A percentile compares a stretch with the other conserved stretches of the same genome.
phyloP scores from a whole-genome alignment of 306 rosid genomes.

The Fragaria iinumae region DNA sequence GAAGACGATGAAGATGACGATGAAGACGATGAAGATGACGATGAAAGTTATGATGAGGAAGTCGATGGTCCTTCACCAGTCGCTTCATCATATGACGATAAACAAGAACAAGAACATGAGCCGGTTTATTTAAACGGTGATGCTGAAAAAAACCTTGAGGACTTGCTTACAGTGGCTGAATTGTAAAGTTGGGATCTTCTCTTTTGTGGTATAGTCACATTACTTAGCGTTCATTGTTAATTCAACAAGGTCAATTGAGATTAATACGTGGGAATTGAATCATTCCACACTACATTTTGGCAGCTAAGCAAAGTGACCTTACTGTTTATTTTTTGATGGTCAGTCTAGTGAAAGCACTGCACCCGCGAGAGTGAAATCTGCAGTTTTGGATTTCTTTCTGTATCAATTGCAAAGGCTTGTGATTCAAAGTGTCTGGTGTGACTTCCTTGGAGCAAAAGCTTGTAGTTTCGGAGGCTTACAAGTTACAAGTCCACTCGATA shows the following conservation, averaged over 20 bases:
- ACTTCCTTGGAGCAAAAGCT: background rate
- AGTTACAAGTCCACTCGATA: background rate
- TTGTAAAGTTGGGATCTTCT: slow-evolving; percentile 23
- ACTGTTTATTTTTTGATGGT: background rate
- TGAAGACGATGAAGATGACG: accelerated
- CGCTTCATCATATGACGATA: slow-evolving; percentile 15
- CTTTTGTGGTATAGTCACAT: slow-evolving; percentile 22
- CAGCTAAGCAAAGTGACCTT: background rate
- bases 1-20: background rate
- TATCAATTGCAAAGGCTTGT: background rate
- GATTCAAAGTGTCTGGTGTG: background rate
- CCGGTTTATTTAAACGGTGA: slow-evolving; percentile 21
- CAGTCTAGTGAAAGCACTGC: background rate
- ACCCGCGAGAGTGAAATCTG: background rate
- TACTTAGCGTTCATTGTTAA: background rate
- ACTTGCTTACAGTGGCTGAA: slow-evolving; percentile 28
- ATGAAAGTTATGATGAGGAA: slow-evolving; percentile 12
- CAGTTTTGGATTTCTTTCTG: background rate
- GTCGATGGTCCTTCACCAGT: background rate
- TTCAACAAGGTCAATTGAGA: slow-evolving; percentile 3
- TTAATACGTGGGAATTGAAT: background rate
- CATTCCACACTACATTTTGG: slow-evolving; percentile 10
- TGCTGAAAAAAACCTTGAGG: slow-evolving; percentile 28
- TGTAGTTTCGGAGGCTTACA: background rate
- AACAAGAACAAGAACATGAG: slow-evolving; percentile 12